Evolutionary conservation across 2,329 filamentous ascomycete genomes (phyloP).

Genomic region (Curvularia spicifera): DNA sequence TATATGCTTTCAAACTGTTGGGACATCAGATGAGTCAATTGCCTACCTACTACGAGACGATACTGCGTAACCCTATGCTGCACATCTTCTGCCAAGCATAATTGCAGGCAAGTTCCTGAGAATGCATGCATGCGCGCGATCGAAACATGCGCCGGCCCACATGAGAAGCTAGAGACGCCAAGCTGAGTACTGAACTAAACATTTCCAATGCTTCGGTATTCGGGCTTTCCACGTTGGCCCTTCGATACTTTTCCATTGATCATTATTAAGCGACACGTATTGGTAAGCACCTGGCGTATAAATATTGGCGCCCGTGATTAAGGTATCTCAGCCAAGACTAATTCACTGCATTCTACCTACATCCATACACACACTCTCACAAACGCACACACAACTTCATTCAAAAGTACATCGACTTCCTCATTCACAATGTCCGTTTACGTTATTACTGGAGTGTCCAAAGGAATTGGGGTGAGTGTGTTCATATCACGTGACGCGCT

Average conservation of each 20-base stretch:
- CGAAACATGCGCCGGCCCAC: neutral
- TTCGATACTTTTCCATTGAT: neutral
- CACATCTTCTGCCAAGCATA: neutral
- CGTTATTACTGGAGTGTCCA: conserved; percentile 42
- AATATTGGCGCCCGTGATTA: neutral
- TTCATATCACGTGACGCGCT: neutral
- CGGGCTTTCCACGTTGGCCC: neutral
- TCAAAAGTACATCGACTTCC: neutral
- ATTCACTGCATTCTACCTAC: neutral
- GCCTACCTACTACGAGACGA: neutral
- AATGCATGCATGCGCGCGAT: neutral
- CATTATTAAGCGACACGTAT: neutral
- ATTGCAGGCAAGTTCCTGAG: neutral
- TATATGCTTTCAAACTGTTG: no score
- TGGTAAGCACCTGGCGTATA: neutral
- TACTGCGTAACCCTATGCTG: neutral
- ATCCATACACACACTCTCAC: neutral
- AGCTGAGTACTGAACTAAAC: neutral
- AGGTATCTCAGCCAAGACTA: neutral
- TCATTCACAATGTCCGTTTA: conserved; percentile 37
- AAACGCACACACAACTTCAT: neutral
- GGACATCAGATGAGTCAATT: neutral
- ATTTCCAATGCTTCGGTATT: neutral
- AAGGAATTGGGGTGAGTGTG: conserved; percentile 39
- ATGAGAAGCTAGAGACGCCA: neutral